Evolutionary conservation across 768 basidiomycete genomes (phyloP).

Genomic region (Daedaleopsis nitida): DNA sequence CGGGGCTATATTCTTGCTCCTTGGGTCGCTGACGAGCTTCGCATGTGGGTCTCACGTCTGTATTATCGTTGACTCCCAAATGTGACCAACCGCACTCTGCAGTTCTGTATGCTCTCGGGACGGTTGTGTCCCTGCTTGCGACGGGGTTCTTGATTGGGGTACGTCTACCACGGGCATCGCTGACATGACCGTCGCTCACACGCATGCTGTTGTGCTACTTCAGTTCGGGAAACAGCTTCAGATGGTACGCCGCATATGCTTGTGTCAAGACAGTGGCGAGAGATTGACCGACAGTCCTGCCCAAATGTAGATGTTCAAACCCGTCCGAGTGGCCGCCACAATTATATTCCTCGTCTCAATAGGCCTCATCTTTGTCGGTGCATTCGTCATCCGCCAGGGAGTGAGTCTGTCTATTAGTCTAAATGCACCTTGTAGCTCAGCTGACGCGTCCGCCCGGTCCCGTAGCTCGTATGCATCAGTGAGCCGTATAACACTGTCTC

Average conservation of each 20-base stretch:
- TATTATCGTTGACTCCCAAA: neutral
- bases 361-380: constrained; percentile 80
- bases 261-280: neutral
- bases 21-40: constrained; percentile 69
- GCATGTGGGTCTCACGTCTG: constrained; percentile 55
- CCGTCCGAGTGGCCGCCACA: constrained; percentile 82
- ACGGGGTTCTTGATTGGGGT: constrained; percentile 93
- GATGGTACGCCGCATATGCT: constrained; percentile 49
- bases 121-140: constrained; percentile 78
- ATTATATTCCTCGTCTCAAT: constrained; percentile 79
- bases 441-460: neutral
- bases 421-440: neutral
- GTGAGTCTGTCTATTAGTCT: constrained; percentile 40
- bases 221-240: constrained; percentile 83
- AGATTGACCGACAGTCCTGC: neutral
- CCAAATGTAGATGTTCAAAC: constrained; percentile 84
- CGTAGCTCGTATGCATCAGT: constrained; percentile 71
- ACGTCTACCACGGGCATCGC: constrained; percentile 32
- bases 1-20: constrained; percentile 75
- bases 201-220: constrained; percentile 4
- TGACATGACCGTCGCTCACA: too few relatives aligned
- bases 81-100: neutral
- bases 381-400: constrained; percentile 73
- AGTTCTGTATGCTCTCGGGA: constrained; percentile 86
- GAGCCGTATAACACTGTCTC: constrained; percentile 22